Evolutionary conservation across 257 asterid species (phyloP).

Genomic region (Coffea canephora): DNA sequence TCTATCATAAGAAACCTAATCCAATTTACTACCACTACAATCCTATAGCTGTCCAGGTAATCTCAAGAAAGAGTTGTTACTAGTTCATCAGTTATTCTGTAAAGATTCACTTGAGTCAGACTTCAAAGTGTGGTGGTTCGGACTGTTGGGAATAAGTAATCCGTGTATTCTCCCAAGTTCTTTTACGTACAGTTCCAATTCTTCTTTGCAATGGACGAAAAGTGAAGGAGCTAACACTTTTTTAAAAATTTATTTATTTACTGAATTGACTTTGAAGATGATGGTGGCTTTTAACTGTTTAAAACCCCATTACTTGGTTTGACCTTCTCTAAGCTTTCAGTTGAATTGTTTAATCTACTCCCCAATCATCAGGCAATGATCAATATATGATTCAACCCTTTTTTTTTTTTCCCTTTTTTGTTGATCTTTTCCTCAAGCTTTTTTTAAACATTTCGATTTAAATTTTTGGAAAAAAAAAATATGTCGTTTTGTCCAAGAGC

Average conservation of each 20-base stretch:
- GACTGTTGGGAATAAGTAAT: background rate
- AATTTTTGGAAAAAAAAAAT: too few relatives aligned
- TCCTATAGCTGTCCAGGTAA: conserved; percentile 1
- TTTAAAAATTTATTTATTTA: too few relatives aligned
- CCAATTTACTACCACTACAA: conserved; percentile 24
- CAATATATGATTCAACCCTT: background rate
- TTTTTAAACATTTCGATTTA: too few relatives aligned
- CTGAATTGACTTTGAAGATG: too few relatives aligned
- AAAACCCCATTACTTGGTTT: background rate
- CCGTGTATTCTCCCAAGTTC: too few relatives aligned
- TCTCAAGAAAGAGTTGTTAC: conserved; percentile 12
- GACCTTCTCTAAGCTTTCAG: background rate
- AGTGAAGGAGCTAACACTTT: too few relatives aligned
- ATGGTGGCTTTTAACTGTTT: too few relatives aligned
- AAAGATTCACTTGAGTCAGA: background rate
- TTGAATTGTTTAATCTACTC: background rate
- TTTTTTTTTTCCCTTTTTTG: too few relatives aligned
- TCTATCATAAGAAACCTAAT: conserved; percentile 5
- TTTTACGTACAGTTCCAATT: background rate
- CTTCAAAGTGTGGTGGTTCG: conserved; percentile 6
- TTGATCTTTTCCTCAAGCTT: too few relatives aligned
- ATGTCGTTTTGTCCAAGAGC: background rate
- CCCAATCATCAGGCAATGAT: background rate
- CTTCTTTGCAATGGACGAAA: too few relatives aligned
- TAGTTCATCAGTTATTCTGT: background rate